A percentile compares a stretch with the other conserved stretches of the same genome.
These are phyloP conservation scores for Fagopyrum homotropicum DNA, from an alignment of 148 eudicot genomes.

Conservation along the genomic window DNA sequence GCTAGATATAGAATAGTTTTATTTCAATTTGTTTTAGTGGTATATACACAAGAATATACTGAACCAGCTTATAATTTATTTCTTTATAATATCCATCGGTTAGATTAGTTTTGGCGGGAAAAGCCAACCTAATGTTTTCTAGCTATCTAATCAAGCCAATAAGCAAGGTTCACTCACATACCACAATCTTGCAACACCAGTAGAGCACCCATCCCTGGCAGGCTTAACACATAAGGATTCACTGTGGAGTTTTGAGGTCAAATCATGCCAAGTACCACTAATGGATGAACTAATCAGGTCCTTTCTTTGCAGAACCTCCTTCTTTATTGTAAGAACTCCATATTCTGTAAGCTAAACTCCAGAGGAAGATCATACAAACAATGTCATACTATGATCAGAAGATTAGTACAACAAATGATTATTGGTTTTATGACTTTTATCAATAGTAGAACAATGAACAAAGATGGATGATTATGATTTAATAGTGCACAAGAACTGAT, in stretches of 20 bases:
- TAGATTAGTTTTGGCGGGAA: not conserved
- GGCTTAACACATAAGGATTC: conserved; percentile 78
- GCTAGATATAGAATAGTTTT: not conserved
- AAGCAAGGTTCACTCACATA: conserved; percentile 18
- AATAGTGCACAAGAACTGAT: not conserved
- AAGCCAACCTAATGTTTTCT: not conserved
- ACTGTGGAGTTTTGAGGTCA: conserved; percentile 58
- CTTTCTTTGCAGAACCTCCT: conserved; percentile 48
- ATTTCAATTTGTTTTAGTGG: not conserved
- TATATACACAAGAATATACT: not conserved
- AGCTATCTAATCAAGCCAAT: conserved; percentile 1
- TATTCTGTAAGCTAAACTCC: conserved; percentile 49
- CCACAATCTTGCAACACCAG: conserved; percentile 92
- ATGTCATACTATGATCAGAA: not conserved
- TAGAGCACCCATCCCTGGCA: conserved; percentile 90
- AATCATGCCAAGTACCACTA: conserved; percentile 47
- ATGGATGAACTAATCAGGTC: conserved; percentile 39
- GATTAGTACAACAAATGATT: not conserved
- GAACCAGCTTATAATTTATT: not conserved
- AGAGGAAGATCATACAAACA: conserved; percentile 13
- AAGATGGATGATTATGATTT: not conserved
- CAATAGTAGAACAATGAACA: not conserved
- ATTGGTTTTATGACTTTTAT: not conserved
- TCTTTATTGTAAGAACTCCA: conserved; percentile 76
- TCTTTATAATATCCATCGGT: not conserved